Percentiles rank a stretch among this genome's conserved stretches.
These are phyloP conservation scores for Handroanthus guayacan DNA, from an alignment of 257 asterid species.

Conservation along the genomic window DNA sequence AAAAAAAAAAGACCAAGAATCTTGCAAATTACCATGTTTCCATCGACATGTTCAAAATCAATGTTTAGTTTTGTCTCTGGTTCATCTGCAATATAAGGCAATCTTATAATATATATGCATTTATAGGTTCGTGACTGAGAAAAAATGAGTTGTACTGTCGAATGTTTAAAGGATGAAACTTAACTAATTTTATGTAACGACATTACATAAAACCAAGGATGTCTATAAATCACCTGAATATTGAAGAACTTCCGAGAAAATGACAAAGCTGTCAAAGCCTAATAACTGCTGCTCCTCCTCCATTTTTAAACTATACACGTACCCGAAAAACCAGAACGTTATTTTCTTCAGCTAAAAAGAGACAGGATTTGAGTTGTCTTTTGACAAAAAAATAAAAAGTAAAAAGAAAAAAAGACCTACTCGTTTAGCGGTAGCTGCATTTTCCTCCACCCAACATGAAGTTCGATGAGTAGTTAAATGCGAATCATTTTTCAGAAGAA, in stretches of 20 bases:
- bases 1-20: not conserved
- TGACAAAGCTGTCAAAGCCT: not conserved
- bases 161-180: not conserved
- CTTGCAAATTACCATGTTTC: conserved; percentile 28
- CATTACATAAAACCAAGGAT: not conserved
- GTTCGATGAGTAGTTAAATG: conserved; percentile 27
- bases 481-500: conserved; percentile 45
- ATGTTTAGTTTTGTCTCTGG: not conserved
- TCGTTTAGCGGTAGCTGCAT: conserved; percentile 1
- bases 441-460: not conserved
- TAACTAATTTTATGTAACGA: not conserved
- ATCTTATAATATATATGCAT: not conserved
- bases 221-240: conserved; percentile 27
- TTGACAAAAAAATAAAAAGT: not conserved
- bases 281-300: not conserved
- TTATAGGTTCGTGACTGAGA: too few relatives aligned
- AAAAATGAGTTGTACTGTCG: too few relatives aligned
- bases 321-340: not conserved
- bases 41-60: conserved; percentile 16
- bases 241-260: not conserved
- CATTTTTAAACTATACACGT: not conserved
- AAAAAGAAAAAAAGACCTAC: conserved; percentile 19
- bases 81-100: conserved; percentile 33
- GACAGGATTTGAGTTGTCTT: not conserved
- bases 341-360: not conserved